Conservation (phyloP, 202 grass and related monocot genomes). For the Bolboschoenoplectus hybrid region DNA sequence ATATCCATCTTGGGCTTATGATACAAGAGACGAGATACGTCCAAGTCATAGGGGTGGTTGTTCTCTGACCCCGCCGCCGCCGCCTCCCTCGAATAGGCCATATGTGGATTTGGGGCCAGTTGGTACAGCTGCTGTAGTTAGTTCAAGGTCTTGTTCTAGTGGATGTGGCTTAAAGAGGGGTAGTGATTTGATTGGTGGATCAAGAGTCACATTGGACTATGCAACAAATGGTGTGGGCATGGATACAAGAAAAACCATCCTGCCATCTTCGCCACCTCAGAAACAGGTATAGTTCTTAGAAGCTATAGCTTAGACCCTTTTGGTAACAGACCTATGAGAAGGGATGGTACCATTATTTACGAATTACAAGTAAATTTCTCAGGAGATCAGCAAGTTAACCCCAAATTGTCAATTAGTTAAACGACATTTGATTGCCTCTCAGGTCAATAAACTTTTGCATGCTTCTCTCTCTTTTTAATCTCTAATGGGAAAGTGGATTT, state of each 20-base stretch:
- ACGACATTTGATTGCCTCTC: neutral
- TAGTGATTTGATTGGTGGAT: slow-evolving; percentile 30
- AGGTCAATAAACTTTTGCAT: neutral
- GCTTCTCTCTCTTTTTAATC: neutral
- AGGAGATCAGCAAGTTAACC: neutral
- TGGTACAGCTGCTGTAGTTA: neutral
- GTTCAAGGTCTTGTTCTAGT: slow-evolving; percentile 31
- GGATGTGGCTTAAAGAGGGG: slow-evolving; percentile 25
- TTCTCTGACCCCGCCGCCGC: neutral
- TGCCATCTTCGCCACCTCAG: neutral
- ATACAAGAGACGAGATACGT: slow-evolving; percentile 24
- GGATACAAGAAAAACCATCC: slow-evolving; percentile 19
- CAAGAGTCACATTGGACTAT: slow-evolving; percentile 18
- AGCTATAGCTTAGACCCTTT: neutral
- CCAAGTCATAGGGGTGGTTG: neutral
- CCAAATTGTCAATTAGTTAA: slow-evolving; percentile 18
- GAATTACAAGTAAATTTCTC: neutral
- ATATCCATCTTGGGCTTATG: slow-evolving; percentile 18
- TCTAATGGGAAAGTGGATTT: neutral
- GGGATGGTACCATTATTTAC: neutral
- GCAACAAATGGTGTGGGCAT: slow-evolving; percentile 12
- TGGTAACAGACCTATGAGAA: neutral
- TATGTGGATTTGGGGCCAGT: slow-evolving; percentile 23
- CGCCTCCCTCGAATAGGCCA: slow-evolving; percentile 7
- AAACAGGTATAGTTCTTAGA: slow-evolving; percentile 14